These are phyloP conservation scores for Jatropha multifida DNA, from an alignment of 441 rosid species.

Conservation along the genomic window DNA sequence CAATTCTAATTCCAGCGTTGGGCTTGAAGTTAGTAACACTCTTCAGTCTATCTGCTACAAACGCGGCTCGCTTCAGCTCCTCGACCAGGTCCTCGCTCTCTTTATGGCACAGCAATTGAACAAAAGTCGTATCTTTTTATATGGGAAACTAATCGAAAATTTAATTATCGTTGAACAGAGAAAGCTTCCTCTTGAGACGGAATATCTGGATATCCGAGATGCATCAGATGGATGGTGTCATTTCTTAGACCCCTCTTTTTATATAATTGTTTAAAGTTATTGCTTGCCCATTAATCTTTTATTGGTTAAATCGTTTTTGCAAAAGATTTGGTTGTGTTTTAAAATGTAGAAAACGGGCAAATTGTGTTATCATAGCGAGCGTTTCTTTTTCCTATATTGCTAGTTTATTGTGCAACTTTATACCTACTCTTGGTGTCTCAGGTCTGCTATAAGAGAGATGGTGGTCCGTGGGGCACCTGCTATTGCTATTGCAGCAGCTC, in stretches of 20 bases:
- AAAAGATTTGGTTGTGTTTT: no score
- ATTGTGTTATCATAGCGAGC: background rate
- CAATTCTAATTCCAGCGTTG: background rate
- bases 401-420: background rate
- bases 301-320: no score
- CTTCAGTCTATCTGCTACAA: constrained; percentile 77
- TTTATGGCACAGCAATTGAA: background rate
- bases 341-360: background rate
- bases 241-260: background rate
- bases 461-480: constrained; percentile 99
- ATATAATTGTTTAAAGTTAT: background rate
- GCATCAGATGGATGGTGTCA: constrained; percentile 77
- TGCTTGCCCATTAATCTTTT: background rate
- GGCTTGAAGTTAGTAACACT: constrained; percentile 34
- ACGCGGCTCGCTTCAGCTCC: constrained; percentile 77
- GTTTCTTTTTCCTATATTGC: background rate
- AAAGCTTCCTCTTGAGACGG: constrained; percentile 76
- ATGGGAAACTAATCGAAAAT: background rate
- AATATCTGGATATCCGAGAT: constrained; percentile 57
- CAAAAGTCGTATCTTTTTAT: background rate
- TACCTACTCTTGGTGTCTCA: constrained; percentile 19
- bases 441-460: constrained; percentile 88
- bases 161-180: constrained; percentile 49
- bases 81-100: constrained; percentile 61
- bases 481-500: constrained; percentile 89